These are phyloP conservation scores for Scenedesmus sp. DNA, from an alignment of 163 green algal species.

Conservation along the genomic window DNA sequence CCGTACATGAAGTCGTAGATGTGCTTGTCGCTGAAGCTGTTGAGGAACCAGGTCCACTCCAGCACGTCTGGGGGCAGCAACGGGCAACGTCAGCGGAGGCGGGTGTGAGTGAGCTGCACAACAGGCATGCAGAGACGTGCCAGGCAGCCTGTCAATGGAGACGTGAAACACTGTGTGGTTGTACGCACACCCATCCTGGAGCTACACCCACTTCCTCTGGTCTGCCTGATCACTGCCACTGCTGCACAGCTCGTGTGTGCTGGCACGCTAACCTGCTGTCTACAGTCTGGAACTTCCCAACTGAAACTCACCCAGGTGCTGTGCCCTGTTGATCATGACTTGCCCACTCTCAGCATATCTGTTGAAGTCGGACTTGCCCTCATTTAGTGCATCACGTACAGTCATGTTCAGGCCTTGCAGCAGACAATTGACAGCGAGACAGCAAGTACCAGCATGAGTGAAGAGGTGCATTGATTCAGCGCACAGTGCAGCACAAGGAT, in stretches of 20 bases:
- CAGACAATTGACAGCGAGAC: background rate
- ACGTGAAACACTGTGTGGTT: too few species aligned
- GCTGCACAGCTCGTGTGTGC: background rate
- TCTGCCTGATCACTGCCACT: background rate
- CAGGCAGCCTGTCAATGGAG: too few species aligned
- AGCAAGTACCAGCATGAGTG: too few species aligned
- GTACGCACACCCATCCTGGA: too few species aligned
- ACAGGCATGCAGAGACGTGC: too few species aligned
- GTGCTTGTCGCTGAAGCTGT: constrained; percentile 30
- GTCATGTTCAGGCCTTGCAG: constrained; percentile 1
- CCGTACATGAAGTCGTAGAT: constrained; percentile 54
- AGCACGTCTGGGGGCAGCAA: constrained; percentile 36
- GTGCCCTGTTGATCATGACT: constrained; percentile 45
- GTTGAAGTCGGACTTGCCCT: constrained; percentile 42
- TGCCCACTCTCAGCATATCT: constrained; percentile 53
- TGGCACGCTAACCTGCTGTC: background rate
- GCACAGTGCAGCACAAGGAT: too few species aligned
- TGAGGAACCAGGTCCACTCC: constrained; percentile 54
- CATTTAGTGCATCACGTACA: constrained; percentile 4
- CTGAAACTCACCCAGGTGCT: constrained; percentile 21
- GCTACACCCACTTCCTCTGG: background rate
- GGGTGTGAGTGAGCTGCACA: background rate
- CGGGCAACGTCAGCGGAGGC: background rate
- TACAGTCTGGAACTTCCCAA: background rate
- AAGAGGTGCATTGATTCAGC: too few species aligned